phyloP scores from a whole-genome alignment of 768 basidiomycete genomes.

The Russula dissimulans region DNA sequence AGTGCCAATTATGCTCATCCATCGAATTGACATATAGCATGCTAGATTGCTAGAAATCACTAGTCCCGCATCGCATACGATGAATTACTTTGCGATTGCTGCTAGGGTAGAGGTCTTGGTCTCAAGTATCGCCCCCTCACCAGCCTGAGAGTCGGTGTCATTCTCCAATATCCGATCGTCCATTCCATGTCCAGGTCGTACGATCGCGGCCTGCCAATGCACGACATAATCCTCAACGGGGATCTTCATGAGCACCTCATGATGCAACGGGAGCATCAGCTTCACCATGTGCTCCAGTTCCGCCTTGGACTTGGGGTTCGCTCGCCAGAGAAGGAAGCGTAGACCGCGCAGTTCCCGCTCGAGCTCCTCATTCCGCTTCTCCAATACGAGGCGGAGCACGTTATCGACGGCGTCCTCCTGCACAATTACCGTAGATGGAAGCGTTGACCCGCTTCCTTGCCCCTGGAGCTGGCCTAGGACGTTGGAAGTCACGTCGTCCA shows the following conservation, averaged over 20 bases:
- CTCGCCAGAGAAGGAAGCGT: constrained; percentile 10
- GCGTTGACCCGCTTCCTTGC: neutral
- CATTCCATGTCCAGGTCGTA: neutral
- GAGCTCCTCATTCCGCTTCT: constrained; percentile 6
- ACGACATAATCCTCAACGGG: constrained; percentile 4
- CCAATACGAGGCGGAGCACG: neutral
- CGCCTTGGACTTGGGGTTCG: neutral
- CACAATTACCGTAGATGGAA: neutral
- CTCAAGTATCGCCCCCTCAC: neutral
- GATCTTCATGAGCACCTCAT: neutral
- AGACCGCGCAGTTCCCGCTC: constrained; percentile 9
- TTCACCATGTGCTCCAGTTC: constrained; percentile 2
- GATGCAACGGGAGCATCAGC: neutral
- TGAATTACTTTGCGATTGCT: too few species aligned
- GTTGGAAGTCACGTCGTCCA: constrained; percentile 9
- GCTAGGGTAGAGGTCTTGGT: too few species aligned
- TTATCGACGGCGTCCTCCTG: neutral
- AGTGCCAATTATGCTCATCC: too few species aligned
- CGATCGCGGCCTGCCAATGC: constrained; percentile 1
- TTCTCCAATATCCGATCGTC: neutral
- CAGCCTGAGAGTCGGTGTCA: neutral
- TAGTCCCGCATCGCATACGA: too few species aligned
- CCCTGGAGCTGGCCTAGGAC: constrained; percentile 7
- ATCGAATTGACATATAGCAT: too few species aligned
- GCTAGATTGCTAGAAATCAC: too few species aligned